Evolutionary conservation across 805 yeast genomes (phyloP).

Genomic region (Candida pseudoglaebosa): DNA sequence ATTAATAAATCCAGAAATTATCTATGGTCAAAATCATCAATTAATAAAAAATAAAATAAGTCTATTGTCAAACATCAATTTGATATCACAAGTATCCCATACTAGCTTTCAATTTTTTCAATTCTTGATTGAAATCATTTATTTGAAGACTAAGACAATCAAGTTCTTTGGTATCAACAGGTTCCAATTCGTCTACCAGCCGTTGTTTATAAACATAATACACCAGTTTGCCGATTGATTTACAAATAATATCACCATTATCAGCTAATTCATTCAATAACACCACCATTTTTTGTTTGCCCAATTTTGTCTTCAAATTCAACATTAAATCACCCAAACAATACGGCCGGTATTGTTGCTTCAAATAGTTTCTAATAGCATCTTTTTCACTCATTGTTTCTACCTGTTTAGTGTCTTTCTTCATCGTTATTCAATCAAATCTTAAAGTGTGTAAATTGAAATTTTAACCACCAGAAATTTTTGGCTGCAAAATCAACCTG

Average conservation of each 20-base stretch:
- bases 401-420: no score
- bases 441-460: background rate
- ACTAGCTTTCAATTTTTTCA: background rate
- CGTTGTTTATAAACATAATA: constrained; percentile 42
- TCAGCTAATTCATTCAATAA: constrained; percentile 33
- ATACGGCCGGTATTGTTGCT: constrained; percentile 45
- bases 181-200: constrained; percentile 1
- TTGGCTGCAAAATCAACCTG: background rate
- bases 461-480: no score
- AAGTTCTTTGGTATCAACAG: background rate
- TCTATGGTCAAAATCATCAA: no score
- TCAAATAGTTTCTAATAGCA: constrained; percentile 34
- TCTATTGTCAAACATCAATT: no score
- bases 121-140: background rate
- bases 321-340: constrained; percentile 43
- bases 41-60: no score
- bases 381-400: constrained; percentile 5
- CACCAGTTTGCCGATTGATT: constrained; percentile 41
- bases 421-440: background rate
- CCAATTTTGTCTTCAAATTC: constrained; percentile 40
- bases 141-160: background rate
- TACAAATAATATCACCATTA: constrained; percentile 30
- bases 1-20: no score
- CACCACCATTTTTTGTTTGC: constrained; percentile 29
- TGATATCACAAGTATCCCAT: background rate